Conservation (phyloP, 176 grass and related monocot species). For the Oryza glumipatula region DNA sequence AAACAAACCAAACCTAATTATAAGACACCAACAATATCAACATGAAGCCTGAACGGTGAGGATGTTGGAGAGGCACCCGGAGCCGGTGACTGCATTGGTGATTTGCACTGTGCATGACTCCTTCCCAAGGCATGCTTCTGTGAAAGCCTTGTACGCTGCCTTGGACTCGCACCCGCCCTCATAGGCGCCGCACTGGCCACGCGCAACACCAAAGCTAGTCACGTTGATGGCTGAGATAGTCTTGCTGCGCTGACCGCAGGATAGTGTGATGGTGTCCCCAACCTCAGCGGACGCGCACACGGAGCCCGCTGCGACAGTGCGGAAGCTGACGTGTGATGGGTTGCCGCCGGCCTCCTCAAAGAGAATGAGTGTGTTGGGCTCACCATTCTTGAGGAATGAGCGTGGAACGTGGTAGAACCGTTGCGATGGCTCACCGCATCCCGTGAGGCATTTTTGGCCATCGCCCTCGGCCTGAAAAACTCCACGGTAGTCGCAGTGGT, state of each 20-base stretch:
- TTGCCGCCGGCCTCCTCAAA: slow-evolving; percentile 86
- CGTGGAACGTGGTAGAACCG: slow-evolving; percentile 75
- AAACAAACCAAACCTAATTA: too few relatives aligned
- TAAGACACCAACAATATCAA: too few relatives aligned
- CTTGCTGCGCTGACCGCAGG: slow-evolving; percentile 15
- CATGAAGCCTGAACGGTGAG: slow-evolving; percentile 63
- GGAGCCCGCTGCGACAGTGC: slow-evolving; percentile 33
- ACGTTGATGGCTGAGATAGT: slow-evolving; percentile 56
- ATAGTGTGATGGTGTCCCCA: slow-evolving; percentile 47
- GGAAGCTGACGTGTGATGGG: slow-evolving; percentile 39
- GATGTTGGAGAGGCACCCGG: slow-evolving; percentile 36
- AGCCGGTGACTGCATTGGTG: background rate
- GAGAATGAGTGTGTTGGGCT: slow-evolving; percentile 63
- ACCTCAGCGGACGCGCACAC: slow-evolving; percentile 45
- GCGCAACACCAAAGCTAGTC: slow-evolving; percentile 40
- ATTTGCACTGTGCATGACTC: slow-evolving; percentile 36
- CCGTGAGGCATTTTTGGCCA: slow-evolving; percentile 50
- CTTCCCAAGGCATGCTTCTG: slow-evolving; percentile 44
- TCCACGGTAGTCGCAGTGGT: slow-evolving; percentile 65
- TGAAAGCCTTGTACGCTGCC: slow-evolving; percentile 36
- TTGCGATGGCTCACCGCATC: slow-evolving; percentile 65
- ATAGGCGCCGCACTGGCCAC: slow-evolving; percentile 57
- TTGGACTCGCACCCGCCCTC: slow-evolving; percentile 56
- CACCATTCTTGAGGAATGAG: slow-evolving; percentile 59
- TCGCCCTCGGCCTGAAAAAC: slow-evolving; percentile 35